A percentile compares a stretch with the other conserved stretches of the same genome.
phyloP scores from a whole-genome alignment of 176 grass and related monocot genomes.

The Thinopyrum elongatum region DNA sequence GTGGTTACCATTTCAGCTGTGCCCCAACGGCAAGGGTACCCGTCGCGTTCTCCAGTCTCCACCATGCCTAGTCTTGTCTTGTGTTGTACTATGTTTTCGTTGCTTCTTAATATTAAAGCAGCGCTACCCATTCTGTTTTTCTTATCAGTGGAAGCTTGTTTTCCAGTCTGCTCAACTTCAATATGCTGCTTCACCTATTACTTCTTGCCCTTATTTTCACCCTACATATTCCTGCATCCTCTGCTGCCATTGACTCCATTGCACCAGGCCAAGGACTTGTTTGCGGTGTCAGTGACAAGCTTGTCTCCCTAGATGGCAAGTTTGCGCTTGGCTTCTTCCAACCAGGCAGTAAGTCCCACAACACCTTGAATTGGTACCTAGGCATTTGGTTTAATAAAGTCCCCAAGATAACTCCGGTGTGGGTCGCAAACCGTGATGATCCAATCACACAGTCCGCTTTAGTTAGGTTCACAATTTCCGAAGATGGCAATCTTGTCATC shows the following conservation, averaged over 20 bases:
- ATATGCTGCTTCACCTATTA: neutral
- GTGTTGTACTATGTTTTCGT: neutral
- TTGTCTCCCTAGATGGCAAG: neutral
- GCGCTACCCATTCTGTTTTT: neutral
- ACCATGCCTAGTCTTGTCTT: neutral
- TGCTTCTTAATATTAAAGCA: neutral
- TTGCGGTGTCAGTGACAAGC: neutral
- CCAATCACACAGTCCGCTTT: neutral
- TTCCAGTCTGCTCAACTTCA: neutral
- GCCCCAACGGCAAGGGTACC: neutral
- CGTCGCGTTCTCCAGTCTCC: neutral
- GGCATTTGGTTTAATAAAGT: constrained; percentile 30
- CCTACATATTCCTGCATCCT: neutral
- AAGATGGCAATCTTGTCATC: constrained; percentile 11
- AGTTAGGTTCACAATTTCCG: neutral
- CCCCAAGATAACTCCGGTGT: neutral
- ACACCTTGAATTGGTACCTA: constrained; percentile 15
- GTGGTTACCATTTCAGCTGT: neutral
- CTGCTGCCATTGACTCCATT: neutral
- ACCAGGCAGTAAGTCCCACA: neutral
- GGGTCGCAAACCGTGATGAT: constrained; percentile 3
- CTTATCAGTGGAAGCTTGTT: neutral
- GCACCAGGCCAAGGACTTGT: constrained; percentile 3
- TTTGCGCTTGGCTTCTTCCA: constrained; percentile 6
- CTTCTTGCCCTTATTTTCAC: neutral